A percentile compares a stretch with the other conserved stretches of the same genome.
Conservation (phyloP, 2,329 filamentous ascomycete genomes). For the Penicillium sp. region DNA sequence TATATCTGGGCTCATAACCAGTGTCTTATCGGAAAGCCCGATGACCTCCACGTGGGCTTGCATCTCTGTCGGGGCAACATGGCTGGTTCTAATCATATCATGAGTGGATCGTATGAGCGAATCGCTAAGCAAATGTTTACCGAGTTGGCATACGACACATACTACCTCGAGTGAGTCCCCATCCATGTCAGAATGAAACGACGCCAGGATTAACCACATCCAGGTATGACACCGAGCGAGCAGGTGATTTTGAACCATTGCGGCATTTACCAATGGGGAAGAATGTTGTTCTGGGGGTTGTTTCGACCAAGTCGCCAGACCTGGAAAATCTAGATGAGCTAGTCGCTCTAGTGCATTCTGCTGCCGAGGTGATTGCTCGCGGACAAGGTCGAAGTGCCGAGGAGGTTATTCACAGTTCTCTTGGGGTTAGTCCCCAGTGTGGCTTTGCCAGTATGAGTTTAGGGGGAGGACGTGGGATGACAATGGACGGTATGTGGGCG, state of each 20-base stretch:
- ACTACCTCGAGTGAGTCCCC: constrained; percentile 57
- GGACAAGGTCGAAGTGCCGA: constrained; percentile 61
- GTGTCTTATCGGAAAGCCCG: constrained; percentile 59
- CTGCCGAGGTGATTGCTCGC: constrained; percentile 65
- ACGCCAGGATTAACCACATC: not conserved
- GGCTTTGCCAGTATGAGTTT: constrained; percentile 61
- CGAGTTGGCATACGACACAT: constrained; percentile 60
- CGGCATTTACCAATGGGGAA: constrained; percentile 57
- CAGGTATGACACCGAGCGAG: constrained; percentile 56
- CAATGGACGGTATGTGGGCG: constrained; percentile 65
- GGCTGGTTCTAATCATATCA: constrained; percentile 56
- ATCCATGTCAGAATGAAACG: not conserved
- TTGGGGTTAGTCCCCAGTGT: constrained; percentile 67
- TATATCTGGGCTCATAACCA: constrained; percentile 75
- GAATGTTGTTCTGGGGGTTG: constrained; percentile 60
- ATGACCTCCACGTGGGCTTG: constrained; percentile 71
- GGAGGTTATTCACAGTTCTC: constrained; percentile 61
- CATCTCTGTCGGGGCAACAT: constrained; percentile 68
- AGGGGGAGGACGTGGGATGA: constrained; percentile 59
- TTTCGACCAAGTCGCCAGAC: constrained; percentile 59
- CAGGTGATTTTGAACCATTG: constrained; percentile 63
- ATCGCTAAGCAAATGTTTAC: constrained; percentile 64
- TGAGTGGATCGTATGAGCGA: constrained; percentile 60
- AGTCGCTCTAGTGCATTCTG: constrained; percentile 55
- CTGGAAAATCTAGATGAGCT: constrained; percentile 61